Evolutionary conservation across 352 stramenopile genomes (phyloP), one percentile per base, ranked within the genome.

Genomic region (Phytophthora sojae): DNA sequence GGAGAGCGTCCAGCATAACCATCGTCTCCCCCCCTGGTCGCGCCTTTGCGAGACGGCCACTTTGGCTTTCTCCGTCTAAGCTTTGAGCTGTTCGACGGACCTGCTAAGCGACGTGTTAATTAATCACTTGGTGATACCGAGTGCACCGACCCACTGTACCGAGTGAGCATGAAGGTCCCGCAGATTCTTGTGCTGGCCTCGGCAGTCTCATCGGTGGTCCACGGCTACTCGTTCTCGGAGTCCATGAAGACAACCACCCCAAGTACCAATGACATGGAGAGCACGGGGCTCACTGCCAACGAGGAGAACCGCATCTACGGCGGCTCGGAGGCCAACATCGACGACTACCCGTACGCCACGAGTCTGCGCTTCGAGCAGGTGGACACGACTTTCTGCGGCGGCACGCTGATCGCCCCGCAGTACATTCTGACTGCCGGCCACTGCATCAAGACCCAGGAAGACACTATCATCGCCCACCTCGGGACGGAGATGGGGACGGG

Each of bases 351-450:
- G 67, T 91, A 77, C 65, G 80, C 77, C 8, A 69, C 81, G 26
- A 84, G 67, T 63, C 64, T 91, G 26, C 81, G 83, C 11, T 80
- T 83, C 62, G 57, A 76, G 32, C 37, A 17, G 19, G 59, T 37
- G 71, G 76, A 62, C 50, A 50, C 55, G 17, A 87, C 73, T 0
- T 91, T 82, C 64, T 94, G 86, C 57, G 84, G 84, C 3, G 86
- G 81, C 25, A 78, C 80, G 29, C 76, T 94, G 4, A 86, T 94
- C 44, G 73, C 73, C 14, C 57, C 81, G 26, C 67, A 84, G 59
- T 91, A 88, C 64, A 77, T 94, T 32, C 52, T 91, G 57, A 94
- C 84, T 37, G 86, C 86, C 1, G 86, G 80, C 1, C 86, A 94
- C 69, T 94, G 86, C 66, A 81, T 91, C 53, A 86, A 86, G 71